Base-by-base conservation (phyloP, 1,284 basidiomycete species). In the Ceratobasidium sp. region DNA sequence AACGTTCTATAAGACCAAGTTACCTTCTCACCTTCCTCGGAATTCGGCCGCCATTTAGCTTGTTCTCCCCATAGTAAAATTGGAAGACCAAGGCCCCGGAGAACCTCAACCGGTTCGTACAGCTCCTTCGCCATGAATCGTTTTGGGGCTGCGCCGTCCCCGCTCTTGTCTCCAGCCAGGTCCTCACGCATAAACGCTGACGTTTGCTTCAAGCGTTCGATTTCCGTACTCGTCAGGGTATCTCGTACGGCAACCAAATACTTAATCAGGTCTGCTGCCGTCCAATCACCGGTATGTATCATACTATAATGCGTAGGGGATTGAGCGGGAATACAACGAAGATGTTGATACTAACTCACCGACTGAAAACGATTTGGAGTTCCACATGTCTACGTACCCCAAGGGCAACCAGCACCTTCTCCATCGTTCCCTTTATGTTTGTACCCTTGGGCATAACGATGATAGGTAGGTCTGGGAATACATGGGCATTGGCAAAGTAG, bases 301-400 rank as follows among this genome's bases (percentile, higher is more conserved):
- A 94, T 93, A 79, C 94, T 94, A 69, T 24, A 27, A 19, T 0
- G 11, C n/a, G 1, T n/a, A n/a, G 22, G 13, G 14, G 29, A 16
- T 11, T 74, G n/a, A 59, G 9, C 29, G 72, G 49, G 8, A 31
- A 34, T 59, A 16, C 24, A 34, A 19, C 74, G n/a, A 73, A 46
- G n/a, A 54, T 24, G 34, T 0, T 37, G 51, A 29, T 2, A 37
- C 8, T 1, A 16, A 78, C 85, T 75, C 75, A 93, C 91, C 93
- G 85, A 75, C 90, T 88, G 79, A 96, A 96, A n/a, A 96, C 86
- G 3, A 96, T 84, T 80, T 96, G 94, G 0, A 97, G 85, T 74
- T 97, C 94, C 13, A 98, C 95, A 78, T 98, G 96, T 79, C 91
- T 93, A 27, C 95, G 88, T 11, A 98, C 94, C 9, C 95, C 96